phyloP scores from a whole-genome alignment of 225 moss, liverwort and hornwort genomes.

The Pseudisothecium myosuroides region DNA sequence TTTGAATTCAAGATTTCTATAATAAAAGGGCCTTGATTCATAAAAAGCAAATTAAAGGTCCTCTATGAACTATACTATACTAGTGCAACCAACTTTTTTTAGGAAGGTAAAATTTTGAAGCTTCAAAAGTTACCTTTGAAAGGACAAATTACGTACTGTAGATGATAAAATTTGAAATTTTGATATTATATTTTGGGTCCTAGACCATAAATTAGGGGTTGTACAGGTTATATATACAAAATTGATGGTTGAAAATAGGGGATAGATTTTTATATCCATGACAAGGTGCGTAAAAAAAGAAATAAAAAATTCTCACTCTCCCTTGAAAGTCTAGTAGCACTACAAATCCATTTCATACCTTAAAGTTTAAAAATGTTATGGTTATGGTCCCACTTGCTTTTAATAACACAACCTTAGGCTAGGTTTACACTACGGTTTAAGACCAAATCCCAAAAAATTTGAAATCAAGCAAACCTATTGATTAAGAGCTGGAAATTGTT shows the following conservation, averaged over 20 bases:
- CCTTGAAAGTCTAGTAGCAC: not conserved
- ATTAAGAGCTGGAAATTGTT: no score
- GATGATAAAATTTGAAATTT: not conserved
- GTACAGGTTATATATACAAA: not conserved
- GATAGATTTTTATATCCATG: not conserved
- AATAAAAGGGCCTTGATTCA: not conserved
- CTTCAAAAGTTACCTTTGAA: not conserved
- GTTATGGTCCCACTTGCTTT: not conserved
- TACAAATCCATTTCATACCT: not conserved
- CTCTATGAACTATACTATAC: accelerated
- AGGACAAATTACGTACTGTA: accelerated
- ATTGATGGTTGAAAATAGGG: not conserved
- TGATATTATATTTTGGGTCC: not conserved
- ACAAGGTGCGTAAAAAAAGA: accelerated
- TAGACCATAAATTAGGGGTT: not conserved
- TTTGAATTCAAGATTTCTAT: not conserved
- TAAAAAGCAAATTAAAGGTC: no score
- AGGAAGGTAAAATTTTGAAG: not conserved
- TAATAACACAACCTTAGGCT: not conserved
- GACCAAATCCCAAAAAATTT: no score
- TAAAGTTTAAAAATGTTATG: not conserved
- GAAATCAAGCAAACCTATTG: no score
- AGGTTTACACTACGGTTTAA: no score
- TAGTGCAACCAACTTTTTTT: not conserved
- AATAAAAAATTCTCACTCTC: not conserved